A percentile compares a stretch with the other conserved stretches of the same genome.
phyloP scores from a whole-genome alignment of 176 grass and related monocot genomes.

The Juncus inflexus region DNA sequence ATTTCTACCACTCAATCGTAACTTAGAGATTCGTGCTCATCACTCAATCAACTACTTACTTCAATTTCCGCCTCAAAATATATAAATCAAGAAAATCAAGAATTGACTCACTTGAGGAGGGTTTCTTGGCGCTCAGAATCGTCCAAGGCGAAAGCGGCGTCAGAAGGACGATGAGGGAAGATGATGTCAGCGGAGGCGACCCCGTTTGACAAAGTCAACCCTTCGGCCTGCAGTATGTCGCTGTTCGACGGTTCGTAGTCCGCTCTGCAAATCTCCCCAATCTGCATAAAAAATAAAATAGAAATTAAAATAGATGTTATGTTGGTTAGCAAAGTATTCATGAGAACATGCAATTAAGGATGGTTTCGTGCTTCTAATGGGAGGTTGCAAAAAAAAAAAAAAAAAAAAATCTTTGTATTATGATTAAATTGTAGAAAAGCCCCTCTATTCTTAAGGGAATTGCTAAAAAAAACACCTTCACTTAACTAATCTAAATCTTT shows the following conservation, averaged over 20 bases:
- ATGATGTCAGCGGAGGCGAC: conserved; percentile 71
- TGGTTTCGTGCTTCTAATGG: no score
- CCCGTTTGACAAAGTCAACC: conserved; percentile 71
- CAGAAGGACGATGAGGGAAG: conserved; percentile 44
- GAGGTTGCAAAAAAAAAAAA: background rate
- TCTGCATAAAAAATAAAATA: conserved; percentile 43
- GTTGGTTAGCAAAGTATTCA: no score
- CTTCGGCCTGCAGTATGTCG: conserved; percentile 75
- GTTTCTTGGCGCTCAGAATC: conserved; percentile 63
- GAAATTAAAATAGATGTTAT: conserved; percentile 1
- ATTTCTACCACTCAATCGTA: no score
- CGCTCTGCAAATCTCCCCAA: conserved; percentile 73
- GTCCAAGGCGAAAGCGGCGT: conserved; percentile 34
- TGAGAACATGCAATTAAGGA: no score
- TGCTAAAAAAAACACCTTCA: no score
- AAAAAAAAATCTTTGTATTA: background rate
- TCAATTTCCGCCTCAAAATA: no score
- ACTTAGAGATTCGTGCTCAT: no score
- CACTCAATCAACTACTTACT: conserved; percentile 12
- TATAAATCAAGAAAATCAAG: background rate
- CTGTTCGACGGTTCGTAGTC: conserved; percentile 82
- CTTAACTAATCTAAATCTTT: no score
- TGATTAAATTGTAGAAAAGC: no score
- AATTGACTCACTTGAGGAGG: conserved; percentile 55
- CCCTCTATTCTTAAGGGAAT: no score